phyloP scores from a whole-genome alignment of 2,329 filamentous ascomycete genomes.

The Ambrosiella beaveri region DNA sequence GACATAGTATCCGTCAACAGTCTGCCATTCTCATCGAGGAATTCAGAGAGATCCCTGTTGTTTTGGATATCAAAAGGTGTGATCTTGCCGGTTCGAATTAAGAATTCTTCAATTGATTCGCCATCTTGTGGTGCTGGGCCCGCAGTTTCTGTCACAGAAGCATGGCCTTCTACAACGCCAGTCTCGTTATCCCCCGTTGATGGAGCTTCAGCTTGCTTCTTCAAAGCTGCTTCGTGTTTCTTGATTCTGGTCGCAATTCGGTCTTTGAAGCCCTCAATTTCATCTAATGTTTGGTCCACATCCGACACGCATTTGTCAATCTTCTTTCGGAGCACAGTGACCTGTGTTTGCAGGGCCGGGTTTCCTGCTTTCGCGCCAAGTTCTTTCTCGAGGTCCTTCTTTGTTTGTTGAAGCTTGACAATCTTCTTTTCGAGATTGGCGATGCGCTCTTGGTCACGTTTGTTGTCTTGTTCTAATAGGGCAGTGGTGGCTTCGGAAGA shows the following conservation, averaged over 20 bases:
- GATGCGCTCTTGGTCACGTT: constrained; percentile 44
- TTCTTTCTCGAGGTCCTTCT: constrained; percentile 23
- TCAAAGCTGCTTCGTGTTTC: constrained; percentile 39
- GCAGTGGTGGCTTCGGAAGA: constrained; percentile 41
- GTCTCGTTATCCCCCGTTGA: neutral
- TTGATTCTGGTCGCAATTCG: constrained; percentile 49
- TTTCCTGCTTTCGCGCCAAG: constrained; percentile 24
- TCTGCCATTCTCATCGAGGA: constrained; percentile 29
- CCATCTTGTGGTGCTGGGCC: constrained; percentile 23
- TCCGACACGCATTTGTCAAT: constrained; percentile 47
- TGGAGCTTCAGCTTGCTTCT: constrained; percentile 33
- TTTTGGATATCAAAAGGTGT: constrained; percentile 74
- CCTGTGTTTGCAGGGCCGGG: constrained; percentile 20
- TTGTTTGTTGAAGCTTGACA: constrained; percentile 48
- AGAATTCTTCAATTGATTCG: constrained; percentile 72
- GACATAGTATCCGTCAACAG: neutral
- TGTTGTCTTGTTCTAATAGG: constrained; percentile 44
- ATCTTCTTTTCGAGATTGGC: constrained; percentile 35
- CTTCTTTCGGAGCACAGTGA: constrained; percentile 33
- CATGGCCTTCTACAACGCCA: neutral
- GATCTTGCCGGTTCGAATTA: constrained; percentile 93
- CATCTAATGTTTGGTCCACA: constrained; percentile 46
- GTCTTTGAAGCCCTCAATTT: constrained; percentile 62
- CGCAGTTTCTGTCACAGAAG: neutral
- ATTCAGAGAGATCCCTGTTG: constrained; percentile 48